These are phyloP conservation scores for Cladophialophora carrionii DNA, from an alignment of 2,329 filamentous ascomycete genomes.

Conservation along the genomic window DNA sequence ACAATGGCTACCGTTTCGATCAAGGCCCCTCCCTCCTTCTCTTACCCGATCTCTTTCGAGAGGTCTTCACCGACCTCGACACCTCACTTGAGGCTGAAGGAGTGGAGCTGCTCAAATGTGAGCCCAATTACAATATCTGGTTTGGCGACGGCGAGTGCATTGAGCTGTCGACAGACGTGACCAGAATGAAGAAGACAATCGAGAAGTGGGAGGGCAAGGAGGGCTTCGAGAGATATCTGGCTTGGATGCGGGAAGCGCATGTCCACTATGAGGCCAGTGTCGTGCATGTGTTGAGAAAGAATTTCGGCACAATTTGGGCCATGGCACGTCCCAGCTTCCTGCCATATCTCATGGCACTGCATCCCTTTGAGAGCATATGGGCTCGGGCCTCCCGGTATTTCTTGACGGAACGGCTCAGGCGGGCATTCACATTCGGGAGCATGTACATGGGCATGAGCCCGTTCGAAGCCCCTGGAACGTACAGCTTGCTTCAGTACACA, in stretches of 20 bases:
- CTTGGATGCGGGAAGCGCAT: conserved; percentile 69
- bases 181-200: conserved; percentile 71
- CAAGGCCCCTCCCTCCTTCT: conserved; percentile 75
- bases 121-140: conserved; percentile 75
- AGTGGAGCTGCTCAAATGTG: conserved; percentile 70
- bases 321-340: conserved; percentile 65
- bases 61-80: conserved; percentile 69
- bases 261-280: conserved; percentile 71
- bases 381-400: conserved; percentile 68
- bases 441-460: conserved; percentile 86
- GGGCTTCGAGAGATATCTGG: conserved; percentile 70
- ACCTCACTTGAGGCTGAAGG: conserved; percentile 68
- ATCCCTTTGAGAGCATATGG: conserved; percentile 74
- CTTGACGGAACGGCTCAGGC: conserved; percentile 67
- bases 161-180: conserved; percentile 67
- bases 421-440: conserved; percentile 75
- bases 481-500: conserved; percentile 73
- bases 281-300: conserved; percentile 66
- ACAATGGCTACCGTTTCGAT: conserved; percentile 64
- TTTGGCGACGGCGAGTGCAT: conserved; percentile 70
- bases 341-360: conserved; percentile 61
- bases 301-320: conserved; percentile 64
- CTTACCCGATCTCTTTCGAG: conserved; percentile 70
- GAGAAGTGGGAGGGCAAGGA: conserved; percentile 73
- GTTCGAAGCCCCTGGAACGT: conserved; percentile 74